Base-by-base conservation (phyloP, 495 filamentous ascomycete species). In the Penicillium ochrochloron region DNA sequence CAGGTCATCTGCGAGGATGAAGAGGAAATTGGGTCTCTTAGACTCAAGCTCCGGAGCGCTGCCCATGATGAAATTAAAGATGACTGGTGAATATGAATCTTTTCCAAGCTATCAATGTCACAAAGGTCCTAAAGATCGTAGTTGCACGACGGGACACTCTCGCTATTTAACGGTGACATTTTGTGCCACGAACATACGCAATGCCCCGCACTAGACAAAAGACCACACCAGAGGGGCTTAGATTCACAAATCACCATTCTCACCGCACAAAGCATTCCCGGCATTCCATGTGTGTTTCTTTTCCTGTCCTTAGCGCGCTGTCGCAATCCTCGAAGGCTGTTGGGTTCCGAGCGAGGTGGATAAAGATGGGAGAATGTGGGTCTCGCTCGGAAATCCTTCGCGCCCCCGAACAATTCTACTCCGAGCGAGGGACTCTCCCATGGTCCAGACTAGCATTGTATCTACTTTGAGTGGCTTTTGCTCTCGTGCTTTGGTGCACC, bases 1-100 rank as follows among this genome's bases (percentile, higher is more conserved):
- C 33, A 78, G 66, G 58, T 76, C 76, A 61, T 78, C 76, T 0
- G 76, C 76, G 15, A 78, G 69, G n/a, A 78, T 75, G 59, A 78
- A 66, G 5, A 78, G 65, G 59, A 75, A 76, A 37, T 76, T 78
- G 0, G 76, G 74, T 11, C 72, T 68, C 57, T 66, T 75, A 10
- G 23, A 33, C 59, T 14, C 34, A 58, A 41, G 9, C 10, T 35
- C 37, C 5, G 27, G 23, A 33, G 34, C 25, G 21, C n/a, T 41
- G 2, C 34, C 35, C 62, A 64, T 64, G 7, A 1, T 42, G 34
- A 17, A 37, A 34, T 29, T 29, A 19, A 12, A 10, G 27, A 2
- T 46, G 27, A 39, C 23, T 29, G 50, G 14, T 25, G 10, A 50
- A 2, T 25, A 25, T n/a, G 5, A 7, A 17, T 23, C 1, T 27